Base-by-base conservation (phyloP, 805 yeast genomes). In the Candida silvicultrix region DNA sequence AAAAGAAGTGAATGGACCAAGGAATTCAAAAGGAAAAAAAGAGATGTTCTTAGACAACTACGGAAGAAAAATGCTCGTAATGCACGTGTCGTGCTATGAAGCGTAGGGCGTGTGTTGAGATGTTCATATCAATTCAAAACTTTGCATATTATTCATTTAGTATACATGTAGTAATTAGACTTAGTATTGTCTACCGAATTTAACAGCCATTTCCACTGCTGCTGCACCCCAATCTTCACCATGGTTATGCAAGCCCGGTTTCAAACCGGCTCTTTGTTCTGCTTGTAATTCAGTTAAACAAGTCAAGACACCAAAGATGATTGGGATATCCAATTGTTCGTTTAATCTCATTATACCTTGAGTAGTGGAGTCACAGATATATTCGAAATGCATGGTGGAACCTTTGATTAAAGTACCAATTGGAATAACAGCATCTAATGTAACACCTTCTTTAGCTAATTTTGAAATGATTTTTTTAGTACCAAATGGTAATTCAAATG, bases 181-280 rank as follows among this genome's bases (percentile, higher is more conserved):
- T 14, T 37, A 20, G 7, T 37, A 37, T 20, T 37, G 25, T 34
- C 18, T 48, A 40, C 54, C 47, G 48, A 64, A 78, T 55, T 79
- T 79, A 15, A 60, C 43, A 4, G 78, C 83, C 98, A 94, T 92
- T 71, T 92, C 99, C 23, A 94, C 96, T 15, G 99, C 99, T 45
- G 97, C 97, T 32, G 95, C 90, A 55, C 96, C 99, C 99, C 99
- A 92, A 66, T 94, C 99, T 60, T 78, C 88, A 53, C 99, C 99
- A 61, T 94, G 99, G 71, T 92, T 92, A 67, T 94, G 98, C 81
- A 82, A 78, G 11, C 64, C 69, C 55, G 81, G 81, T 47, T 85
- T 89, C 50, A 92, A 70, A 22, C 98, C 99, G 12, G 98, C 96
- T 68, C 99, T 83, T 19, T 82, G 81, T 55, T 83, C 77, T 14